Percentiles rank a stretch among this genome's conserved stretches.
Evolutionary conservation across 192 early-diverging fungal species (phyloP).

Genomic region (Rhizoclosmatium globosum): DNA sequence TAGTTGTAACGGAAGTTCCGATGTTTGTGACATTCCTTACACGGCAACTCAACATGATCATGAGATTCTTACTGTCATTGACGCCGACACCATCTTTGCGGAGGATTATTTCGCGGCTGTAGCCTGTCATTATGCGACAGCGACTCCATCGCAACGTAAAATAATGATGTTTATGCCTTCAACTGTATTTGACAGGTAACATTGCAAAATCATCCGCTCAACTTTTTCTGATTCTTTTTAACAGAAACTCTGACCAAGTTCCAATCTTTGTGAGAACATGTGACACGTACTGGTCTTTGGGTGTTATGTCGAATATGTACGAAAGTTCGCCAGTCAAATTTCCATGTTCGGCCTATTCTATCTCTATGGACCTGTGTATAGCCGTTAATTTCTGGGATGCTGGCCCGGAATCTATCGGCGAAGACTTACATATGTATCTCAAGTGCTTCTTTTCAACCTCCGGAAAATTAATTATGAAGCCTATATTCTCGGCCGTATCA

Average conservation of each 20-base stretch:
- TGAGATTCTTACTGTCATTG: constrained; percentile 75
- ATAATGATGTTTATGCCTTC: constrained; percentile 67
- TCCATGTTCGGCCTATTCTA: constrained; percentile 80
- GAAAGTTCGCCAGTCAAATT: constrained; percentile 67
- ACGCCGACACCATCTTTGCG: constrained; percentile 79
- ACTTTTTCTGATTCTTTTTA: not conserved
- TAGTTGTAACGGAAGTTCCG: not conserved
- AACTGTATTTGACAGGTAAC: constrained; percentile 60
- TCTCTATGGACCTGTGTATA: constrained; percentile 76
- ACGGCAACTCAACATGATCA: constrained; percentile 56
- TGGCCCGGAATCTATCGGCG: constrained; percentile 79
- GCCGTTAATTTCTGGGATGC: constrained; percentile 81
- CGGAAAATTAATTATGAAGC: constrained; percentile 68
- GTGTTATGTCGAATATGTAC: constrained; percentile 79
- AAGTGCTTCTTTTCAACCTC: constrained; percentile 80
- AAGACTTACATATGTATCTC: constrained; percentile 86
- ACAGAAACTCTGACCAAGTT: constrained; percentile 70
- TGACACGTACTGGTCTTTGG: constrained; percentile 79
- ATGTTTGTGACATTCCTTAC: not conserved
- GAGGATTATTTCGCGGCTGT: constrained; percentile 71
- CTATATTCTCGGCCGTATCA: constrained; percentile 77
- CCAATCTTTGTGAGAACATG: constrained; percentile 76
- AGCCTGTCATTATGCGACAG: constrained; percentile 57
- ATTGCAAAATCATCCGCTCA: not conserved
- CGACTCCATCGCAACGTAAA: constrained; percentile 50